Evolutionary conservation across 306 rosid species (phyloP).

Genomic region (Inga oerstediana): DNA sequence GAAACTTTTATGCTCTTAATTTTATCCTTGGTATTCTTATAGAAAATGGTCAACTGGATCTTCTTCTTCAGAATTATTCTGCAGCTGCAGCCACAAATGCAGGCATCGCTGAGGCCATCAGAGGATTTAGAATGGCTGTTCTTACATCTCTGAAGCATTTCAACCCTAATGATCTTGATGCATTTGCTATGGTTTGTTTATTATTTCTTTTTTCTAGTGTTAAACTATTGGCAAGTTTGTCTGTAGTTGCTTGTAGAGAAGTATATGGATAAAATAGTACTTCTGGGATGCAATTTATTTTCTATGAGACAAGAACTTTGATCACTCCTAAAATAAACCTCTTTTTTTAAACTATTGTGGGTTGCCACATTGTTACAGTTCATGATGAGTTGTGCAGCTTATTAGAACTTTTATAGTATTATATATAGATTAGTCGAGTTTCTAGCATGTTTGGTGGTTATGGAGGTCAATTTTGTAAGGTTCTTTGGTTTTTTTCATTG

Average conservation of each 20-base stretch:
- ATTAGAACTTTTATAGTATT: background rate
- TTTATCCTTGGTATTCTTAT: slow-evolving; percentile 97
- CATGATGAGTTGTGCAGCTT: background rate
- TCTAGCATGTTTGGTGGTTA: slow-evolving; percentile 12
- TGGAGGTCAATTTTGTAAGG: background rate
- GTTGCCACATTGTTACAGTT: background rate
- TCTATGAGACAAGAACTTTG: slow-evolving; percentile 16
- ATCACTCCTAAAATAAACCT: slow-evolving; percentile 6
- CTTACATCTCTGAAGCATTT: slow-evolving; percentile 97
- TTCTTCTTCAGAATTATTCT: slow-evolving; percentile 94
- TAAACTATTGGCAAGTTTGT: slow-evolving; percentile 1
- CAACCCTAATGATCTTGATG: slow-evolving; percentile 90
- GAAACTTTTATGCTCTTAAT: slow-evolving; percentile 87
- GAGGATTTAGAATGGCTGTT: slow-evolving; percentile 97
- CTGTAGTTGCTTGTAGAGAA: slow-evolving; percentile 20
- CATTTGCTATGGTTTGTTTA: slow-evolving; percentile 91
- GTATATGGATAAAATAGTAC: slow-evolving; percentile 17
- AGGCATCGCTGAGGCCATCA: slow-evolving; percentile 84
- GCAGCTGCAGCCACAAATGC: slow-evolving; percentile 84
- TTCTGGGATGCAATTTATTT: slow-evolving; percentile 13
- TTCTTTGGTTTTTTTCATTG: background rate
- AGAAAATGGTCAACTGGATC: slow-evolving; percentile 94
- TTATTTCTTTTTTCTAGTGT: slow-evolving; percentile 25
- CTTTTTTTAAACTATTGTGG: background rate
- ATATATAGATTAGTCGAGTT: slow-evolving; percentile 3